Evolutionary conservation across 2,329 filamentous ascomycete genomes (phyloP), one percentile per base, ranked within the genome.

Genomic region (Aspergillus alliaceus): DNA sequence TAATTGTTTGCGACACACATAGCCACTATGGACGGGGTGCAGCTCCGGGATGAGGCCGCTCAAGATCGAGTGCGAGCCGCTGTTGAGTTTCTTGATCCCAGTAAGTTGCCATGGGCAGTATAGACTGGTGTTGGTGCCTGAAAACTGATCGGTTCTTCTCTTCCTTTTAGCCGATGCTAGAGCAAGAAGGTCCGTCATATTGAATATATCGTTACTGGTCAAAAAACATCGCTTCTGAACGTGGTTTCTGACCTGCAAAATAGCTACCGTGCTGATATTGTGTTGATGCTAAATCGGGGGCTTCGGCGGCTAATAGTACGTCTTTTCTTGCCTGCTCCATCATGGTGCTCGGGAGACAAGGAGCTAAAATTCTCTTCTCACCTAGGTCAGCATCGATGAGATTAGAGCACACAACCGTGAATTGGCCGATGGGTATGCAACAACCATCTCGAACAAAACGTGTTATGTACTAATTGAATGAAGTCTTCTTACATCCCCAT

Each of bases 31-130:
- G 89, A 92, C 66, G 84, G 81, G 59, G 80, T 86, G 65, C 86
- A 89, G 79, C 85, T 96, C 68, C 86, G 89, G 75, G 93, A 97
- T 82, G 90, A 95, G 76, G 91, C 89, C 64, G 87, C 89, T 67
- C 85, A 86, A 67, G 88, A 96, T 79, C 90, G 92, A 69, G 86
- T 96, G 74, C 89, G 91, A 68, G 86, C 89, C 63, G 92, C 91
- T n/a, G 85, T 89, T 68, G 93, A 97, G 74, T 97, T 98, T 71
- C 86, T 98, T 42, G 93, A 97, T 80, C 93, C 93, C 59, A 88
- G 92, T 96, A 84, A 69, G 88, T 51, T 3, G 18, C 12, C 9
- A 24, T 25, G 27, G 24, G n/a, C 29, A 20, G 40, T 15, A 9
- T 42, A 15, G 25, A 24, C 24, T 51, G 32, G 11, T 8, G 18